These are phyloP conservation scores for Blastobotrys capitulatus DNA, from an alignment of 1,139 yeast species.

Conservation along the genomic window DNA sequence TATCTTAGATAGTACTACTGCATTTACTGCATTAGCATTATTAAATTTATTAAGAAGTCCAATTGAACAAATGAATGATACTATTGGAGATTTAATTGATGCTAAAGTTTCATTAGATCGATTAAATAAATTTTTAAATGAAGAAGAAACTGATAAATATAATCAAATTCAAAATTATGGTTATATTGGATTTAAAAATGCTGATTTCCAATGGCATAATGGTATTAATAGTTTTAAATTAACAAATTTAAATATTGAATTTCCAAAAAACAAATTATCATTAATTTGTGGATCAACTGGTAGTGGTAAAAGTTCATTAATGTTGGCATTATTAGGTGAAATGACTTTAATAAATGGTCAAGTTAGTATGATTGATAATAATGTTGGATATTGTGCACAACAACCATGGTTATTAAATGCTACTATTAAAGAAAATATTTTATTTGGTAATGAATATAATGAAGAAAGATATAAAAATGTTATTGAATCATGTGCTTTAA, in stretches of 20 bases:
- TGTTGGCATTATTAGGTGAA: constrained; percentile 89
- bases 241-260: constrained; percentile 48
- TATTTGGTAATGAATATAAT: constrained; percentile 69
- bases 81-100: constrained; percentile 77
- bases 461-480: constrained; percentile 73
- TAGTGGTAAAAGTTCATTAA: constrained; percentile 84
- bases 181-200: constrained; percentile 65
- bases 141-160: constrained; percentile 77
- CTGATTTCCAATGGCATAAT: constrained; percentile 68
- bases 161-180: constrained; percentile 40
- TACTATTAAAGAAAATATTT: constrained; percentile 74
- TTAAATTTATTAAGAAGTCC: constrained; percentile 81
- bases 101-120: constrained; percentile 86
- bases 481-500: constrained; percentile 60
- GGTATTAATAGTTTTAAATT: neutral
- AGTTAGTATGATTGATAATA: constrained; percentile 74
- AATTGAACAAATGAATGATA: constrained; percentile 79
- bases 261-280: constrained; percentile 68
- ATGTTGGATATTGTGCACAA: constrained; percentile 93
- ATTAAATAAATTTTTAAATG: constrained; percentile 70
- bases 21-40: constrained; percentile 82
- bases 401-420: constrained; percentile 94
- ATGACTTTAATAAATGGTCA: constrained; percentile 72
- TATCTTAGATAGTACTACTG: constrained; percentile 78
- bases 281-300: constrained; percentile 96